Evolutionary conservation across 352 stramenopile species (phyloP), one percentile per base, ranked within the genome.

Genomic region (Globisporangium okanoganense): DNA sequence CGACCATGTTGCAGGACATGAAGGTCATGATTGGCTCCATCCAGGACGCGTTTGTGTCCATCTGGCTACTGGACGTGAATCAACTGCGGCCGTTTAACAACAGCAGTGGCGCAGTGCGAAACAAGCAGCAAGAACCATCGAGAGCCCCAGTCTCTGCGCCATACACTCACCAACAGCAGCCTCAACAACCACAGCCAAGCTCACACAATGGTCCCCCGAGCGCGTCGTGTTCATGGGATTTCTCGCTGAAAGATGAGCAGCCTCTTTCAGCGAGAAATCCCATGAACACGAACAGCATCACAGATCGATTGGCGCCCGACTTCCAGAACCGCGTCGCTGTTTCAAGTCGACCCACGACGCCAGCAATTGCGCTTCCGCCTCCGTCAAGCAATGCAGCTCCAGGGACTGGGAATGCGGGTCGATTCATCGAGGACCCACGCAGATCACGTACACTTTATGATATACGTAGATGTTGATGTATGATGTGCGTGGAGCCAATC

Each of bases 21-120:
- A 90, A 95, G 49, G 65, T 93, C 44, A 89, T 93, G 78, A 82
- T 84, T 20, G 83, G 72, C 22, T 92, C 83, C 22, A 88, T 95
- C 59, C 75, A 88, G 31, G 76, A 92, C 62, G 83, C 82, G 27
- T 95, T 92, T 50, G 78, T 93, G 5, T 92, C 83, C 1, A 78
- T 93, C 22, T 93, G 85, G 83, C 62, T 89, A 2, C 61, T 95
- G 18, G 84, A 95, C 41, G 64, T 87, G n/a, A 87, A 72, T 25
- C 78, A 90, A 47, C 60, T 95, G 50, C 74, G 68, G 8, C 84
- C 84, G 40, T 95, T 95, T 63, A 67, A 76, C 47, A 69, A 61
- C 31, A 64, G 22, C 35, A 61, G 14, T 25, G 64, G 54, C 5
- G 31, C 58, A 18, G 24, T 29, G 22, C 44, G 65, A 12, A 59